Conservation (phyloP, 768 basidiomycete species). For the Amanita thiersii region DNA sequence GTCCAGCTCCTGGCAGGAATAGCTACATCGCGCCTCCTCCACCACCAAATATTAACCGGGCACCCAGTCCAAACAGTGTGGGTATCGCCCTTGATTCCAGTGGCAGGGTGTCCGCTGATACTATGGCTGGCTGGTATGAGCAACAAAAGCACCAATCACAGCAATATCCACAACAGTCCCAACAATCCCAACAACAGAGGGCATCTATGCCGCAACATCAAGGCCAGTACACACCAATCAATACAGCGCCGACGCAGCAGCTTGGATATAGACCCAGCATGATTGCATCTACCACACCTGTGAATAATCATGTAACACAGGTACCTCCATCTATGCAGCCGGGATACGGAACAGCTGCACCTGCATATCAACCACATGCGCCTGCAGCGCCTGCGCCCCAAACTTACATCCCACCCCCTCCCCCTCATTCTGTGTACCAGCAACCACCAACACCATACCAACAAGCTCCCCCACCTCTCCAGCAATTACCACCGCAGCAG, state of each 20-base stretch:
- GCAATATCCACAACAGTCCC: background rate
- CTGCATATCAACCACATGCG: slow-evolving; percentile 6
- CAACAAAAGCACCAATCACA: slow-evolving; percentile 26
- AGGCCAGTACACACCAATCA: slow-evolving; percentile 5
- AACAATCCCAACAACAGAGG: slow-evolving; percentile 7
- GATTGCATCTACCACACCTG: background rate
- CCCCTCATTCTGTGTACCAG: slow-evolving; percentile 10
- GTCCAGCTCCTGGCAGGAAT: slow-evolving; percentile 37
- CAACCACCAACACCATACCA: slow-evolving; percentile 11
- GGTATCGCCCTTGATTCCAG: slow-evolving; percentile 78
- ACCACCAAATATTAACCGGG: slow-evolving; percentile 30
- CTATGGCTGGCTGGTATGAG: slow-evolving; percentile 58
- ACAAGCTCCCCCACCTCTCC: slow-evolving; percentile 13
- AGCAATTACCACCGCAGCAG: slow-evolving; percentile 12
- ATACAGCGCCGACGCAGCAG: background rate
- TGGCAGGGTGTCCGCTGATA: slow-evolving; percentile 76
- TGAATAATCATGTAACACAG: background rate
- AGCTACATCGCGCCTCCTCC: slow-evolving; percentile 34
- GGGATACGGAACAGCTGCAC: background rate
- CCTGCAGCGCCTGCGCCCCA: slow-evolving; percentile 1
- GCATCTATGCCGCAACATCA: slow-evolving; percentile 1
- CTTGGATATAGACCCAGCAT: slow-evolving; percentile 1
- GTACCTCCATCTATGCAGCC: slow-evolving; percentile 1
- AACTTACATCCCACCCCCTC: slow-evolving; percentile 9
- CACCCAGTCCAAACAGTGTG: slow-evolving; percentile 70